phyloP scores from a whole-genome alignment of 257 asterid species.

The Rubia yunnanensis region DNA sequence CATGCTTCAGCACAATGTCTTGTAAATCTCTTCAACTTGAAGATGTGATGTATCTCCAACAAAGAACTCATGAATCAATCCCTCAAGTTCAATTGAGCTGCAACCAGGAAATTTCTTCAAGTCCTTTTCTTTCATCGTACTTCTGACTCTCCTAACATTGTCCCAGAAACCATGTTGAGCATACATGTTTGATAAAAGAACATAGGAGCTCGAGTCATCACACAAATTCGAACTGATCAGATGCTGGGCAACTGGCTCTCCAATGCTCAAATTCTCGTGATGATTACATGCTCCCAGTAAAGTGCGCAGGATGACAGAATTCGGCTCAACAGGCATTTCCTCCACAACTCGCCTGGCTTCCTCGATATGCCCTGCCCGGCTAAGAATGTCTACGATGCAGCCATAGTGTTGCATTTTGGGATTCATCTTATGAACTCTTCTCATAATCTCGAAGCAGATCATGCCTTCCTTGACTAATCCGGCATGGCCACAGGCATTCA shows the following conservation, averaged over 20 bases:
- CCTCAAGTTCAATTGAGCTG: slow-evolving; percentile 80
- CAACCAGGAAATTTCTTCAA: slow-evolving; percentile 61
- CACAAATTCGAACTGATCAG: slow-evolving; percentile 32
- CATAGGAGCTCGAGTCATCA: slow-evolving; percentile 49
- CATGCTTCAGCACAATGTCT: slow-evolving; percentile 19
- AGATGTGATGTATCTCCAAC: slow-evolving; percentile 47
- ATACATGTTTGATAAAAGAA: slow-evolving; percentile 64
- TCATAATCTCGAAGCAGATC: slow-evolving; percentile 64
- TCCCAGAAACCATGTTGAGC: slow-evolving; percentile 75
- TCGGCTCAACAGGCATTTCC: slow-evolving; percentile 72
- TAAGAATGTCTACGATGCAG: slow-evolving; percentile 74
- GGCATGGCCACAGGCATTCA: slow-evolving; percentile 80
- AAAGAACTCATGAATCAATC: slow-evolving; percentile 65
- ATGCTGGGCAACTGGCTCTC: slow-evolving; percentile 50
- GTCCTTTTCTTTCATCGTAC: slow-evolving; percentile 52
- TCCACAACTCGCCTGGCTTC: slow-evolving; percentile 51
- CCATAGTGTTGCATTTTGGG: slow-evolving; percentile 80
- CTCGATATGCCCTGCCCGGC: slow-evolving; percentile 57
- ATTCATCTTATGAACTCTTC: slow-evolving; percentile 44
- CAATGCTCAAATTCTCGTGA: slow-evolving; percentile 40
- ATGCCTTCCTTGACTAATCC: slow-evolving; percentile 86
- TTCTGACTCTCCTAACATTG: slow-evolving; percentile 43
- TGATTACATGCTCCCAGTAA: slow-evolving; percentile 57
- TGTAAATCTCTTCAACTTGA: slow-evolving; percentile 26
- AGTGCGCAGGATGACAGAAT: slow-evolving; percentile 60